phyloP scores from a whole-genome alignment of 768 basidiomycete genomes.

The Trametopsis cervina region DNA sequence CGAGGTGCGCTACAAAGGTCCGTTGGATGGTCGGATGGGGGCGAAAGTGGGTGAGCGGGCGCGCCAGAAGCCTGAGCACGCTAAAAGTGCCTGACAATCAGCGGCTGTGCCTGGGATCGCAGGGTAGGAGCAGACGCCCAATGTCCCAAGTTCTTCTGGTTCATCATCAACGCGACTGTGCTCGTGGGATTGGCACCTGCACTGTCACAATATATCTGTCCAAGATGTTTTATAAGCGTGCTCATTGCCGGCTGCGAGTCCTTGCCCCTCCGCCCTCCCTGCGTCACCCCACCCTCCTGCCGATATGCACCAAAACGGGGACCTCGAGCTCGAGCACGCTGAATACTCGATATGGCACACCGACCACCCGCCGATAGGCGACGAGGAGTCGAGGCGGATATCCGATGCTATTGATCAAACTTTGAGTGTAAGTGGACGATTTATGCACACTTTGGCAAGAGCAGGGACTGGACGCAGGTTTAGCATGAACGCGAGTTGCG shows the following conservation, averaged over 20 bases:
- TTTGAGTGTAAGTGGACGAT: conserved; percentile 10
- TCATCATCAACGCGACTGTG: conserved; percentile 9
- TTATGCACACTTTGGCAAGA: not conserved
- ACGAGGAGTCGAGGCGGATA: conserved; percentile 12
- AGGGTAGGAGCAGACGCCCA: conserved; percentile 4
- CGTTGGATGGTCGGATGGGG: too few species aligned
- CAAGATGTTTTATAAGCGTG: not conserved
- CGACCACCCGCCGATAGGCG: conserved; percentile 1
- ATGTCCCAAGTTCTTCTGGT: not conserved
- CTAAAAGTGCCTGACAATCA: conserved; percentile 16
- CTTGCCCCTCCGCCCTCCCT: not conserved
- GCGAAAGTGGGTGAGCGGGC: not conserved
- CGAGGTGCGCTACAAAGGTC: too few species aligned
- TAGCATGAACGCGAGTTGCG: conserved; percentile 22
- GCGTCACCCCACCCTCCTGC: not conserved
- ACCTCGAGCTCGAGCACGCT: not conserved
- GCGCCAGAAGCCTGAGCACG: conserved; percentile 3
- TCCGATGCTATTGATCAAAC: conserved; percentile 15
- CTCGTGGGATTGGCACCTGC: conserved; percentile 11
- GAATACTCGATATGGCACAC: not conserved
- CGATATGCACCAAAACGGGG: not conserved
- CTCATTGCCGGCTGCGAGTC: not conserved
- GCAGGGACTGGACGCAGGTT: conserved; percentile 1
- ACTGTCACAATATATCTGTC: too few species aligned
- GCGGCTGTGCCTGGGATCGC: conserved; percentile 15